Conservation (phyloP, 1,139 yeast species). For the Yamadazyma atlantica region DNA sequence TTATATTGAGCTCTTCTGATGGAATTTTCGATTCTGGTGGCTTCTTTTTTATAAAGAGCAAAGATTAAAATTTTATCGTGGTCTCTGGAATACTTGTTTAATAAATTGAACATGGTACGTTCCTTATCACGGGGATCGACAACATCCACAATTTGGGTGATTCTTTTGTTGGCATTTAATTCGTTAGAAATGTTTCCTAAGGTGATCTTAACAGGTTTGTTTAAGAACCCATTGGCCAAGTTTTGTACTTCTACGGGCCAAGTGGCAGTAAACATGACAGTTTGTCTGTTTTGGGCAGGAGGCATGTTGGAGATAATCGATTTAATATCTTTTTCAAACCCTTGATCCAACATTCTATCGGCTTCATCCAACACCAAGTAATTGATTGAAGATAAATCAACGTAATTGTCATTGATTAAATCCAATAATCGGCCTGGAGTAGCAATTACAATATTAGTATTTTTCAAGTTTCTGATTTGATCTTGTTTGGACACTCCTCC, state of each 20-base stretch:
- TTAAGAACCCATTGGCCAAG: conserved; percentile 85
- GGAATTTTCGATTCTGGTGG: conserved; percentile 81
- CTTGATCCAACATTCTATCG: conserved; percentile 94
- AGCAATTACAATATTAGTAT: conserved; percentile 77
- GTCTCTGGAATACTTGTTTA: conserved; percentile 66
- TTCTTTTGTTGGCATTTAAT: conserved; percentile 88
- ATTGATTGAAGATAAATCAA: conserved; percentile 64
- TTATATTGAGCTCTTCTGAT: conserved; percentile 70
- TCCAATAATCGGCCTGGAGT: conserved; percentile 97
- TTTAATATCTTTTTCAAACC: conserved; percentile 95
- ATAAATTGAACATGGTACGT: conserved; percentile 64
- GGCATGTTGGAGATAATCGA: conserved; percentile 62
- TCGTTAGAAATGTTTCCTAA: conserved; percentile 92
- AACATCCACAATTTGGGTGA: conserved; percentile 91
- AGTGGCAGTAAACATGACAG: conserved; percentile 87
- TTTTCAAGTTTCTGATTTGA: conserved; percentile 68
- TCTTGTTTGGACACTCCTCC: conserved; percentile 98
- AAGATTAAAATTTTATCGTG: conserved; percentile 85
- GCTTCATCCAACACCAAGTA: conserved; percentile 95
- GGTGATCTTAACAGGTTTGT: conserved; percentile 78
- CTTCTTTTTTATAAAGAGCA: conserved; percentile 96
- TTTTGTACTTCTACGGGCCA: conserved; percentile 95
- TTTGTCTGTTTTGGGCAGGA: conserved; percentile 52
- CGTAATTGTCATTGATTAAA: conserved; percentile 84
- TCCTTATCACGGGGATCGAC: conserved; percentile 84